Evolutionary conservation across 345 rosid species (phyloP).

Genomic region (Syzygium grande): DNA sequence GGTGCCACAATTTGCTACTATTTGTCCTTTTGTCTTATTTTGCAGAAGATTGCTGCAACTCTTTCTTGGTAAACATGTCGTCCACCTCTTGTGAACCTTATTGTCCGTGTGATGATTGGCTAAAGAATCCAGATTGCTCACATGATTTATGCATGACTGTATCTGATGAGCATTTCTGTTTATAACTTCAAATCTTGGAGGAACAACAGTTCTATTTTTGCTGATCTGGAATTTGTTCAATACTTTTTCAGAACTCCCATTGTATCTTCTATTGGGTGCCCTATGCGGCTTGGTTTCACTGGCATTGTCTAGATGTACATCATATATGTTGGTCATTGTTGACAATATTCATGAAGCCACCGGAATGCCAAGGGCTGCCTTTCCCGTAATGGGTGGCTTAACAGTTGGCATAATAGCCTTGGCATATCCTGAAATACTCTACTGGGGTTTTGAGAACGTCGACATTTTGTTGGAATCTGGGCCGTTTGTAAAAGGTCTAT

Average conservation of each 20-base stretch:
- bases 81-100: neutral
- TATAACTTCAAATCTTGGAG: neutral
- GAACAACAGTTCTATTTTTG: neutral
- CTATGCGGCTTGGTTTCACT: constrained; percentile 75
- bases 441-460: constrained; percentile 95
- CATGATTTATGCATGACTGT: neutral
- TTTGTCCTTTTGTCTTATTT: neutral
- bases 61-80: neutral
- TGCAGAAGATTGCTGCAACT: neutral
- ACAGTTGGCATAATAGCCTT: constrained; percentile 61
- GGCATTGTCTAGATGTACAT: constrained; percentile 68
- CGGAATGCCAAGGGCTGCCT: constrained; percentile 65
- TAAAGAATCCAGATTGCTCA: neutral
- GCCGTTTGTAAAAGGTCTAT: constrained; percentile 68
- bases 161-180: neutral
- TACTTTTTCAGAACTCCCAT: constrained; percentile 69
- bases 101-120: neutral
- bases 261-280: constrained; percentile 76
- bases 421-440: constrained; percentile 82
- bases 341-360: constrained; percentile 47
- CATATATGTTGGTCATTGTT: constrained; percentile 41
- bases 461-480: constrained; percentile 82
- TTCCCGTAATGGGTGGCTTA: constrained; percentile 72
- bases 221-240: constrained; percentile 1
- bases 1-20: neutral